Conservation (phyloP, 192 early-diverging fungal genomes). For the Mortierella hygrophila region DNA sequence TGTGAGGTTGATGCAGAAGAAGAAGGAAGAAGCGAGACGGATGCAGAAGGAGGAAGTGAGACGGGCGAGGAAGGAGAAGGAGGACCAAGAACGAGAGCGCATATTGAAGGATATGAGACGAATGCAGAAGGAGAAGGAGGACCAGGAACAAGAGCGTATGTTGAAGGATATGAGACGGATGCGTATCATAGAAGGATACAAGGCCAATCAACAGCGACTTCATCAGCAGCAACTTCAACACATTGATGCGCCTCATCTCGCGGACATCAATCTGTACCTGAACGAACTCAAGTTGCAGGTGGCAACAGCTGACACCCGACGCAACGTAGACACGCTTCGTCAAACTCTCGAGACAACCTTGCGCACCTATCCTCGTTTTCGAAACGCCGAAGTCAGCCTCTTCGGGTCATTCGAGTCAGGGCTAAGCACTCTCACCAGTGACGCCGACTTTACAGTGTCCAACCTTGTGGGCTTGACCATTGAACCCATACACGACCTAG, state of each 20-base stretch:
- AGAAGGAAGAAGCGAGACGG: no score
- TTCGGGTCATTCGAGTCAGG: conserved; percentile 7
- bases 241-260: neutral
- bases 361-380: no score
- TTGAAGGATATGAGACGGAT: neutral
- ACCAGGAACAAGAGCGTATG: neutral
- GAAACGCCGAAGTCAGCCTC: neutral
- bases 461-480: neutral
- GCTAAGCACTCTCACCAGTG: neutral
- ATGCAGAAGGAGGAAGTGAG: neutral
- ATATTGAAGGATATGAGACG: neutral
- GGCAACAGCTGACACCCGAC: no score
- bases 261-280: neutral
- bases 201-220: neutral
- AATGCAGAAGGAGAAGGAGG: neutral
- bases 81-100: neutral
- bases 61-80: neutral
- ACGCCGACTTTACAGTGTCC: conserved; percentile 5
- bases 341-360: no score
- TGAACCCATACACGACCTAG: neutral
- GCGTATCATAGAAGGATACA: neutral
- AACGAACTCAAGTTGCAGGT: no score
- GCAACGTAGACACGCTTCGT: no score
- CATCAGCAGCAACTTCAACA: no score
- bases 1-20: no score